Evolutionary conservation across 371 early-diverging fungal genomes (phyloP).

Genomic region (Smittium culicis): DNA sequence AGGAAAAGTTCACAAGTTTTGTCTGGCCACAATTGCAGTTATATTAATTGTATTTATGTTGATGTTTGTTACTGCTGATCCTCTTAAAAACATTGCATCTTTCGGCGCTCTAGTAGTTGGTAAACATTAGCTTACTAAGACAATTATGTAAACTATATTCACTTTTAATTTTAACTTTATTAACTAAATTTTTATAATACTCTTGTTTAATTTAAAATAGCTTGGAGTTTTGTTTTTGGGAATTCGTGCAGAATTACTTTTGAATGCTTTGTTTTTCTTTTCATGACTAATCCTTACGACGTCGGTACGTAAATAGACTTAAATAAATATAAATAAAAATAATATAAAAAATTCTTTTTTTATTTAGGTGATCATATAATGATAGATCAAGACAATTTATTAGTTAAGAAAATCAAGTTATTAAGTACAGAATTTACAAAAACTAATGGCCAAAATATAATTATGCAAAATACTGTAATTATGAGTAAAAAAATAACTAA

Average conservation of each 20-base stretch:
- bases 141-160: too few species aligned
- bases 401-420: conserved; percentile 59
- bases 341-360: neutral
- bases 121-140: neutral
- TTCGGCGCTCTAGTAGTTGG: conserved; percentile 42
- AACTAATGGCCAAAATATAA: conserved; percentile 53
- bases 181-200: too few species aligned
- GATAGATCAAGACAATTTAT: conserved; percentile 47
- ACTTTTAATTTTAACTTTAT: too few species aligned
- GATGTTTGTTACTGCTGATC: conserved; percentile 44
- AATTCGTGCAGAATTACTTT: conserved; percentile 49
- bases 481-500: conserved; percentile 59
- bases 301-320: conserved; percentile 47
- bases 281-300: conserved; percentile 55
- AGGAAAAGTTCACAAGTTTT: conserved; percentile 50
- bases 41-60: conserved; percentile 33
- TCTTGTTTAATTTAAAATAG: too few species aligned
- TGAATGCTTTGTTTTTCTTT: conserved; percentile 56
- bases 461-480: conserved; percentile 55
- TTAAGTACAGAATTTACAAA: conserved; percentile 51
- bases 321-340: conserved; percentile 20
- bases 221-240: conserved; percentile 51
- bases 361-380: conserved; percentile 48
- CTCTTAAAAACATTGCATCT: conserved; percentile 31
- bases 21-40: conserved; percentile 35